Base-by-base conservation (phyloP, 2,329 filamentous ascomycete species). In the Byssochlamys sp. region DNA sequence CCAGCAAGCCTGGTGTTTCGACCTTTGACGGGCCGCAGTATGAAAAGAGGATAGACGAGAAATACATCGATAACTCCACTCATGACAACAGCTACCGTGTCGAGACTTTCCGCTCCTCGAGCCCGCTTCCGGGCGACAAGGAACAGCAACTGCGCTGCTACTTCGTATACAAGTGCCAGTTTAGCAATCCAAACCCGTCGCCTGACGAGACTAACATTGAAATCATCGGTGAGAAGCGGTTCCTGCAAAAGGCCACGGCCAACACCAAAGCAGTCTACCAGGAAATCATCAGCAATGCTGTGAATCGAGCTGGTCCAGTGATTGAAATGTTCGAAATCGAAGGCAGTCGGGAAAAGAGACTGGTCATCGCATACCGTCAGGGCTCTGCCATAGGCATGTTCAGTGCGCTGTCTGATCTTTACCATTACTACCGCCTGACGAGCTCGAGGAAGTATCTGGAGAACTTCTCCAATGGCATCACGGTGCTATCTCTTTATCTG, bases 251-350 rank as follows among this genome's bases (percentile, higher is more conserved):
- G 81, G 91, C 92, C 12, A 97, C 94, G 10, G 83, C 84, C 70
- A 97, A 99, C 78, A 99, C 94, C 60, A 95, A 92, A 78, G 86
- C 89, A 65, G 88, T 99, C 68, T 99, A 99, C 78, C 89, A 95
- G 73, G 88, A 95, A 67, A 90, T 96, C 68, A 91, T 99, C 69
- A 85, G 88, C 69, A 84, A 89, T 57, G 91, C 91, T 3, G 90
- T 96, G 57, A 80, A 80, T 67, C 82, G 94, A 61, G 92, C 90
- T 33, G 94, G 94, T 4, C 94, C 94, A 2, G 94, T 99, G 66
- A 97, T 99, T 65, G 92, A 99, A 76, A 90, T 95, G 73, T 99
- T 95, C 67, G 92, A 99, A 71, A 91, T 99, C 57, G 90, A 96
- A 70, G 90, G 84, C 64, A 89, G 87, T 19, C 84, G 88, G 31